A percentile compares a stretch with the other conserved stretches of the same genome.
phyloP scores from a whole-genome alignment of 306 rosid species.

The Morella rubra region DNA sequence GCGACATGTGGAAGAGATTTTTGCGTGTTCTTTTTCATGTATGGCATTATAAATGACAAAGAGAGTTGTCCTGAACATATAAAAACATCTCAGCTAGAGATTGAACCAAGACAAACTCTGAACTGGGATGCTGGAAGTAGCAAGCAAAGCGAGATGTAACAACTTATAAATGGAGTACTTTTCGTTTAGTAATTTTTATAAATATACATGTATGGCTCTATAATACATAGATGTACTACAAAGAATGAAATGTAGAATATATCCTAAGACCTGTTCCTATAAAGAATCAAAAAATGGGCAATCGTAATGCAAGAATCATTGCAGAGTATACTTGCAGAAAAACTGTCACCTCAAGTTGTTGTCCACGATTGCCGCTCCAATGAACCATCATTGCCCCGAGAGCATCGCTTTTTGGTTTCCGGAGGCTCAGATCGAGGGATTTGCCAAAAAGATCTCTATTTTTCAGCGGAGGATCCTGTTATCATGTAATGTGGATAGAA shows the following conservation, averaged over 20 bases:
- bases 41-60: not conserved
- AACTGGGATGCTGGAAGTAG: not conserved
- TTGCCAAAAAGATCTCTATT: constrained; percentile 1
- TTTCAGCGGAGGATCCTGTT: not conserved
- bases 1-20: too few species aligned
- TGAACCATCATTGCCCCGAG: constrained; percentile 20
- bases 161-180: not conserved
- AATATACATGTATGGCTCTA: constrained; percentile 33
- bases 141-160: not conserved
- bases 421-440: constrained; percentile 30
- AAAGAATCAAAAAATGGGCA: constrained; percentile 62
- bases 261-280: constrained; percentile 40
- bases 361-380: constrained; percentile 7
- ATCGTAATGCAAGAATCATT: constrained; percentile 11
- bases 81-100: not conserved
- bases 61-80: not conserved
- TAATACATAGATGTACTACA: constrained; percentile 27
- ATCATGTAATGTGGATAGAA: not conserved
- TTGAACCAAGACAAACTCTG: too few species aligned
- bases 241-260: constrained; percentile 34
- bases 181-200: constrained; percentile 24
- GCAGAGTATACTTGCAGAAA: constrained; percentile 20
- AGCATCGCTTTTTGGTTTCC: constrained; percentile 6
- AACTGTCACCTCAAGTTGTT: constrained; percentile 14
- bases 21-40: too few species aligned